Base-by-base conservation (phyloP, 768 basidiomycete species). In the Rhizopogon sp. region DNA sequence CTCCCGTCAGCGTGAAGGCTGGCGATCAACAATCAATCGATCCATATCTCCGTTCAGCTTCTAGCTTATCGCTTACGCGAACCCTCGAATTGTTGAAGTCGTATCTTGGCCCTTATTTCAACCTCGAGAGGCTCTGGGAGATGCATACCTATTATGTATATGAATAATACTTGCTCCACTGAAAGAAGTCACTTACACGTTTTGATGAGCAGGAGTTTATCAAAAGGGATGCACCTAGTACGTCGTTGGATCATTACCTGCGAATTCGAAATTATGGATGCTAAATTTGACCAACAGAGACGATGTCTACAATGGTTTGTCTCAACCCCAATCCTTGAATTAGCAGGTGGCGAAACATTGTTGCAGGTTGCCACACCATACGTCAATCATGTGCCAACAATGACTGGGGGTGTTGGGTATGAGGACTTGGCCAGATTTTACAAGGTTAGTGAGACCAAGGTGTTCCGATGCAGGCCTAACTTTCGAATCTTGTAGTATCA, bases 41-140 rank as follows among this genome's bases (percentile, higher is more conserved):
- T 53, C 66, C 65, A 17, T 64, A 73, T 51, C 54, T 65, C 25
- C 70, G 65, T 28, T 77, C 76, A 37, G 76, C 76, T 35, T 70
- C 66, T 16, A 66, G 59, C 33, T 58, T 77, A 20, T 70, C 74
- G 8, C 67, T 74, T 56, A 72, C 69, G 29, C 65, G 75, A 16
- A 74, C 74, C 39, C 64, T 76, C 22, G 72, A 68, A 52, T 61
- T 70, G 28, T 63, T 74, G 29, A 66, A 68, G 43, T 63, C 65
- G 39, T 57, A 69, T 43, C 55, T 76, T 25, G 78, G 78, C 0
- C 79, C 78, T 42, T 67, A 70, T 59, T 76, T 73, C 53, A 68
- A 76, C 46, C 65, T 79, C 3, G 79, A 80, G 65, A 68, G 69
- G 54, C 60, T 77, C 13, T 79, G 78, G 76, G 74, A 77, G 53